Evolutionary conservation across 768 basidiomycete species (phyloP), one percentile per base, ranked within the genome.

Genomic region (Coprinopsis sp.): DNA sequence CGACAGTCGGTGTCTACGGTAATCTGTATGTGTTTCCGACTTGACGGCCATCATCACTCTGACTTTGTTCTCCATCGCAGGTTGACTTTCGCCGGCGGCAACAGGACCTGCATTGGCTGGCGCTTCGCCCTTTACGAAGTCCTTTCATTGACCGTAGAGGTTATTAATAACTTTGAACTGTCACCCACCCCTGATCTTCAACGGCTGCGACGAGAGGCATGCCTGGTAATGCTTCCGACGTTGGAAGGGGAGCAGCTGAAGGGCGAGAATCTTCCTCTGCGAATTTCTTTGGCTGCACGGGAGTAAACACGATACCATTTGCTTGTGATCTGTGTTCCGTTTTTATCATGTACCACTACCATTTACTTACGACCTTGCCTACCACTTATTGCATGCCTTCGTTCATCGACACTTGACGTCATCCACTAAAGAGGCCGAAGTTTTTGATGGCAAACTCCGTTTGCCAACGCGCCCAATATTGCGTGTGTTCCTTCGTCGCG

Each of bases 131-230:
- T 82, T 1, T 69, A 73, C 47, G 82, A 85, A 58, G 62, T 82
- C 28, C 76, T 81, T 54, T 61, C 74, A 1, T 71, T 84, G 51
- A 67, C 82, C 4, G 70, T 78, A 5, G 81, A 82, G 56, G 70
- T 79, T 29, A 61, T 83, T 50, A 71, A 73, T 39, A 77, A 79
- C 58, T 83, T 84, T 50, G 73, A 81, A 53, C 69, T 84, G 27
- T 56, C 69, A 49, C 68, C 59, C 3, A 72, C 70, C 1, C 66
- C 68, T 14, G 69, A 71, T 18, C 56, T 73, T 16, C 57, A 62
- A 3, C 58, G 66, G 13, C 56, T 78, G 19, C 65, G 73, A 29
- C 60, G 74, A 40, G 70, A 74, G 50, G 67, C 72, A 5, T 72
- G 71, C 49, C 54, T 76, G 42, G 70, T 76, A 11, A 73, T 77